Conservation (phyloP, 192 early-diverging fungal species). For the Coemansia sp. region DNA sequence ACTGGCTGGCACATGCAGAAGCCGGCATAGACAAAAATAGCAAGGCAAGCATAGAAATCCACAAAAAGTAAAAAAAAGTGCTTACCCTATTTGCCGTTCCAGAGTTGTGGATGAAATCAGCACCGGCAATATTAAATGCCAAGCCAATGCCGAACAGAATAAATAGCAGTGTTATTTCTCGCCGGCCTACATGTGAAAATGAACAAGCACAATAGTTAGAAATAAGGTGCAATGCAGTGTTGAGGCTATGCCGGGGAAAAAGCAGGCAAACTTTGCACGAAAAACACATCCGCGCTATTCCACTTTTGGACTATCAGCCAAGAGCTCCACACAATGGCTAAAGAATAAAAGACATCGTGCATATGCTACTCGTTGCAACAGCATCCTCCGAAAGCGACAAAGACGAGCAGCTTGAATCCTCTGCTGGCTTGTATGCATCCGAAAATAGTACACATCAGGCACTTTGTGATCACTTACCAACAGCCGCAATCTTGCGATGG, state of each 20-base stretch:
- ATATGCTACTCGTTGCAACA: not conserved
- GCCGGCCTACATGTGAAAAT: constrained; percentile 41
- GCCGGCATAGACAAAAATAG: not conserved
- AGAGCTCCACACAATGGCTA: not conserved
- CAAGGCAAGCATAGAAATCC: not conserved
- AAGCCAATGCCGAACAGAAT: constrained; percentile 41
- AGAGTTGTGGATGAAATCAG: constrained; percentile 36
- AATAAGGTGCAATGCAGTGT: not conserved
- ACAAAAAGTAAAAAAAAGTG: not conserved
- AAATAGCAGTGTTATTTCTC: constrained; percentile 54
- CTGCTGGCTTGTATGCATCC: not conserved
- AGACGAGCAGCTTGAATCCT: not conserved
- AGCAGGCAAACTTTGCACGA: not conserved
- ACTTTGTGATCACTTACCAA: constrained; percentile 41
- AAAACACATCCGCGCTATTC: not conserved
- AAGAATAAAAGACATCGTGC: not conserved
- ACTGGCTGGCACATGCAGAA: not conserved
- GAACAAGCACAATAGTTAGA: not conserved
- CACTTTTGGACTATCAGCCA: not conserved
- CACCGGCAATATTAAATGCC: constrained; percentile 45
- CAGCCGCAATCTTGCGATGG: constrained; percentile 53
- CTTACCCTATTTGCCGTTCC: constrained; percentile 46
- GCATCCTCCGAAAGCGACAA: not conserved
- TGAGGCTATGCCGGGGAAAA: not conserved
- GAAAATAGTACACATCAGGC: constrained; percentile 6